A percentile compares a stretch with the other conserved stretches of the same genome.
These are phyloP conservation scores for Trametes maxima DNA, from an alignment of 768 basidiomycete species.

Conservation along the genomic window DNA sequence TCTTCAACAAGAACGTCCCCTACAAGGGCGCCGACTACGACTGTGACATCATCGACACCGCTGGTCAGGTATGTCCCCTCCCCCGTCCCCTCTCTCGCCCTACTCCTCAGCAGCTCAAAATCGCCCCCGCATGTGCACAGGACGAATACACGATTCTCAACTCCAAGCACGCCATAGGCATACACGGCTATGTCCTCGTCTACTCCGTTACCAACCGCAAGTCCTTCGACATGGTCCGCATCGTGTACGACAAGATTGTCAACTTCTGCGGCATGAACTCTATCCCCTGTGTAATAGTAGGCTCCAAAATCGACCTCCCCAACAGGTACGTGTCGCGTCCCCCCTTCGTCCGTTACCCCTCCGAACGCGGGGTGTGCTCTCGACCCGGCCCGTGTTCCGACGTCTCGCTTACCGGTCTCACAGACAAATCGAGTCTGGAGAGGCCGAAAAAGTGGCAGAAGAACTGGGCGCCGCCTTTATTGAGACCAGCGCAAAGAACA, in stretches of 20 bases:
- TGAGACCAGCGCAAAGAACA: conserved; percentile 87
- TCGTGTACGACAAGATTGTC: conserved; percentile 91
- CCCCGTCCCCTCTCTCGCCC: conserved; percentile 2
- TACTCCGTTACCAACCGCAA: conserved; percentile 89
- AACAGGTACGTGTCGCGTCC: conserved; percentile 56
- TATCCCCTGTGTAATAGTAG: conserved; percentile 93
- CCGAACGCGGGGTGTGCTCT: conserved; percentile 13
- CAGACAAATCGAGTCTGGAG: conserved; percentile 75
- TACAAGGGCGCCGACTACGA: conserved; percentile 92
- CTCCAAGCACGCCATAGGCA: conserved; percentile 92
- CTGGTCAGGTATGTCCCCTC: conserved; percentile 76
- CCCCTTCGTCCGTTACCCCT: not conserved
- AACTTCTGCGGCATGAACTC: conserved; percentile 82
- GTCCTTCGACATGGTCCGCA: conserved; percentile 94
- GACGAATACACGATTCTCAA: conserved; percentile 96
- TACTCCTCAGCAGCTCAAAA: conserved; percentile 10
- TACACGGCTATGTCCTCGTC: conserved; percentile 96
- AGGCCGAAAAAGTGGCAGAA: conserved; percentile 76
- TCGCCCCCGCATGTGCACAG: conserved; percentile 40
- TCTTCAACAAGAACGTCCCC: conserved; percentile 80
- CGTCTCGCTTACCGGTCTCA: conserved; percentile 37
- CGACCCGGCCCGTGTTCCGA: conserved; percentile 23
- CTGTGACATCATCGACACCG: conserved; percentile 97
- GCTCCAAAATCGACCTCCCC: conserved; percentile 85
- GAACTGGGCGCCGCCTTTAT: conserved; percentile 77